Base-by-base conservation (phyloP, 225 moss, liverwort and hornwort species). In the Takakia lepidozioides region DNA sequence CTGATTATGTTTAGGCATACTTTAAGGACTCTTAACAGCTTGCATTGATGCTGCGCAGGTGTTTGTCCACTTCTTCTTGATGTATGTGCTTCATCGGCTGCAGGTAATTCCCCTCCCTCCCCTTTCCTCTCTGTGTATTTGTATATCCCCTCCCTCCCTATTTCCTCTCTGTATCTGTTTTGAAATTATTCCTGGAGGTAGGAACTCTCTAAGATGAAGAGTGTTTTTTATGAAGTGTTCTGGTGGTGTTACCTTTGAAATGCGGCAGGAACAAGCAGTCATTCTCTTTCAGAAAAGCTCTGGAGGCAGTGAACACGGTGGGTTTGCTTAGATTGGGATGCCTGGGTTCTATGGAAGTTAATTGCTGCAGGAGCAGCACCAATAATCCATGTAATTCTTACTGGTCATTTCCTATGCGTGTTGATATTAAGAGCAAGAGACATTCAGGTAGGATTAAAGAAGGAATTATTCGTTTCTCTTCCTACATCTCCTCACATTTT, bases 81-180 rank as follows among this genome's bases (percentile, higher is more conserved):
- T 55, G 55, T 55, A 55, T 20, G 26, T 55, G 20, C 39, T 55
- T 7, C 55, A 55, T 41, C 55, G 55, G 4, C 24, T 55, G 26
- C 55, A 55, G 55, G 55, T 55, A 55, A 9, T 13, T 4, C 1
- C 39, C 24, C 24, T 11, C 45, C 6, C 13, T 24, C 25, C 14
- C 22, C 1, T 1, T 46, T 13, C 10, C 22, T 16, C n/a, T 17
- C 3, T 2, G 10, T 2, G 1, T 16, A 2, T 41, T 1, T 41
- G 17, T 16, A 41, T 41, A 4, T 38, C 1, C 38, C 17, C 17
- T 38, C 15, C 11, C 38, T 14, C n/a, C n/a, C n/a, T 36, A 19
- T 2, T 0, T n/a, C 17, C 18, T 5, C 20, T 43, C 18, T 18
- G 16, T 18, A 19, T 10, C 43, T 7, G 18, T 10, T 43, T 18